These are phyloP conservation scores for Nothophoma quercina DNA, from an alignment of 2,329 filamentous ascomycete genomes.

Conservation along the genomic window DNA sequence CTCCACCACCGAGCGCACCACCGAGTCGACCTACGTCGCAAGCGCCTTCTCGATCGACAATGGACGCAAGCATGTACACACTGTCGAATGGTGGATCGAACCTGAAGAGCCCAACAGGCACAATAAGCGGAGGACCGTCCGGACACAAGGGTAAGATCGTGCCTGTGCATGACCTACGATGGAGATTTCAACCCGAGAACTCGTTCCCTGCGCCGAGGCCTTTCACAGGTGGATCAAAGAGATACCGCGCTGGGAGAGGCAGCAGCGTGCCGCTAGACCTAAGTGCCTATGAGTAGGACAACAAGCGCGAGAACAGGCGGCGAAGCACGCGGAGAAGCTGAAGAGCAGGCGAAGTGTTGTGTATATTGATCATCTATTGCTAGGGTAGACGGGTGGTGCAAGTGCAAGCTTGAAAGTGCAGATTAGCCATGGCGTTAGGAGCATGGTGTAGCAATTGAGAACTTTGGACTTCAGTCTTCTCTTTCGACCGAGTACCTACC, in stretches of 20 bases:
- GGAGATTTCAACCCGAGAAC: conserved; percentile 84
- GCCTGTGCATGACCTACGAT: conserved; percentile 78
- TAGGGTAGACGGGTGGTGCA: conserved; percentile 5
- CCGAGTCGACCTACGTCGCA: conserved; percentile 47
- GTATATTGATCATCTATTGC: conserved; percentile 17
- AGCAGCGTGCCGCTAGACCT: conserved; percentile 94
- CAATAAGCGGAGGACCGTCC: conserved; percentile 25
- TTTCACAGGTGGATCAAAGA: conserved; percentile 76
- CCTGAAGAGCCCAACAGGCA: conserved; percentile 31
- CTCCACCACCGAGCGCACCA: conserved; percentile 41
- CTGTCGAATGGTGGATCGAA: conserved; percentile 52
- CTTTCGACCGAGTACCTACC: no score
- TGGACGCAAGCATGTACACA: conserved; percentile 81
- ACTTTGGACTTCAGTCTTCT: no score
- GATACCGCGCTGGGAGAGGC: conserved; percentile 88
- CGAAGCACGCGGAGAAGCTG: neutral
- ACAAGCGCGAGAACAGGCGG: neutral
- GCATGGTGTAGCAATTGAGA: no score
- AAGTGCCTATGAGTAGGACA: conserved; percentile 59
- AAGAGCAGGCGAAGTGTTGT: neutral
- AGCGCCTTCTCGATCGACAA: conserved; percentile 65
- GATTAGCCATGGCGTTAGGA: conserved; percentile 32
- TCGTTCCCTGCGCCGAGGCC: conserved; percentile 85
- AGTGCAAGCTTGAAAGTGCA: conserved; percentile 17
- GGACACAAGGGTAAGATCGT: conserved; percentile 49